Percentiles rank a stretch among this genome's conserved stretches.
These are phyloP conservation scores for Plasmodium knowlesi DNA, from an alignment of 169 alveolate species.

Conservation along the genomic window DNA sequence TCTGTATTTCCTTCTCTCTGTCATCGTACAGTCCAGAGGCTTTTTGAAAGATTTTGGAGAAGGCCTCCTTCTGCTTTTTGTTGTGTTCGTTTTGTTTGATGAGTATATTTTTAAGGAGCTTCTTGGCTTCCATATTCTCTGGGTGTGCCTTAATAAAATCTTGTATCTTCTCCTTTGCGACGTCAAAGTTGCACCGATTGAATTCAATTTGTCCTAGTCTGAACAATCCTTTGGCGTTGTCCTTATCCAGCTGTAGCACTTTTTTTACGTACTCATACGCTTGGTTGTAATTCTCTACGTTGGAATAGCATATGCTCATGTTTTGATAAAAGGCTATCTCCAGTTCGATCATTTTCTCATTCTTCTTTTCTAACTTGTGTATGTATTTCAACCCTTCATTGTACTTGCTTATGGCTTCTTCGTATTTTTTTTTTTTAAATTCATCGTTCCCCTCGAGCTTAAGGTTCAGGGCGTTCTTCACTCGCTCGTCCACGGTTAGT, in stretches of 20 bases:
- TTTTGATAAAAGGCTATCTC: constrained; percentile 73
- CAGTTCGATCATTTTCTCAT: constrained; percentile 64
- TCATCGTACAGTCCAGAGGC: constrained; percentile 87
- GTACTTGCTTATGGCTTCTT: constrained; percentile 40
- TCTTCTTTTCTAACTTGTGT: constrained; percentile 36
- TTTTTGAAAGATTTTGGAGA: constrained; percentile 85
- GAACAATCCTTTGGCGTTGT: constrained; percentile 74
- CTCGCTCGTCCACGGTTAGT: constrained; percentile 25
- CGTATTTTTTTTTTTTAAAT: constrained; percentile 43
- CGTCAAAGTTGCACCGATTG: constrained; percentile 74
- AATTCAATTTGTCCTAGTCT: constrained; percentile 76
- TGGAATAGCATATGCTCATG: constrained; percentile 76
- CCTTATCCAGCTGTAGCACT: constrained; percentile 72
- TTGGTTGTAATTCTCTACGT: constrained; percentile 74
- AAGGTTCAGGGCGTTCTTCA: constrained; percentile 24
- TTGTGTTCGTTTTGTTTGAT: constrained; percentile 76
- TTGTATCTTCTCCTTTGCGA: constrained; percentile 77
- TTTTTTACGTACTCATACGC: constrained; percentile 76
- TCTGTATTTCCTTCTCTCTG: constrained; percentile 82
- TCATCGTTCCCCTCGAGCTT: constrained; percentile 69
- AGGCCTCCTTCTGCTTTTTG: constrained; percentile 80
- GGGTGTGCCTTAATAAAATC: constrained; percentile 78
- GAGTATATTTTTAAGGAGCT: constrained; percentile 64
- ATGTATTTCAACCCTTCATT: constrained; percentile 39
- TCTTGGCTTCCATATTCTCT: constrained; percentile 76